These are phyloP conservation scores for Ogataea nonfermentans DNA, from an alignment of 805 yeast genomes.

Conservation along the genomic window DNA sequence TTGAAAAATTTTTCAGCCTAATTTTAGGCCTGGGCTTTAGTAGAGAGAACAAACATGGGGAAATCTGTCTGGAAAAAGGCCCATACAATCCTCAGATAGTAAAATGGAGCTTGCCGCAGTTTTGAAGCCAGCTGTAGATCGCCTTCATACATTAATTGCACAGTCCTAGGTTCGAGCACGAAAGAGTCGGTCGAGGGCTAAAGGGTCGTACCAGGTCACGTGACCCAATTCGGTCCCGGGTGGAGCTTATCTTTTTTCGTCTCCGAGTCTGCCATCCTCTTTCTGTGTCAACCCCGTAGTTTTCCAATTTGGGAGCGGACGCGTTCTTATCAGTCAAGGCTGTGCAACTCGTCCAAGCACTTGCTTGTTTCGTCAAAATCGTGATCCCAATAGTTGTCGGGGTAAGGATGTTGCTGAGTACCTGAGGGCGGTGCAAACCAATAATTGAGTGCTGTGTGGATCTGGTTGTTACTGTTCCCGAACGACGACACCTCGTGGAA, in stretches of 20 bases:
- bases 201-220: constrained; percentile 4
- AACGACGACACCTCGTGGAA: constrained; percentile 76
- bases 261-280: background rate
- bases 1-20: constrained; percentile 10
- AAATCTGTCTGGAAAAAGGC: background rate
- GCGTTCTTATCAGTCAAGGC: constrained; percentile 7
- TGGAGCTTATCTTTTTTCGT: too few relatives aligned
- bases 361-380: constrained; percentile 47
- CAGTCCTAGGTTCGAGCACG: background rate
- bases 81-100: too few relatives aligned
- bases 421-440: constrained; percentile 71
- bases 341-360: constrained; percentile 24
- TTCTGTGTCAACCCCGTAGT: constrained; percentile 1
- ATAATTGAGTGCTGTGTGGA: constrained; percentile 67
- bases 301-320: constrained; percentile 1
- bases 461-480: constrained; percentile 36
- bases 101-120: too few relatives aligned
- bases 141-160: too few relatives aligned
- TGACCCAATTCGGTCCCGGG: background rate
- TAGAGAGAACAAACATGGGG: constrained; percentile 1
- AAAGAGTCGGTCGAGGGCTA: constrained; percentile 11
- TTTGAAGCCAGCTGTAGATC: too few relatives aligned
- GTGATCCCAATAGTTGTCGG: constrained; percentile 51
- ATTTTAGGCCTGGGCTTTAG: background rate
- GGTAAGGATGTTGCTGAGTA: constrained; percentile 36